Evolutionary conservation across 1,284 basidiomycete species (phyloP).

Genomic region (Ustilago nuda): DNA sequence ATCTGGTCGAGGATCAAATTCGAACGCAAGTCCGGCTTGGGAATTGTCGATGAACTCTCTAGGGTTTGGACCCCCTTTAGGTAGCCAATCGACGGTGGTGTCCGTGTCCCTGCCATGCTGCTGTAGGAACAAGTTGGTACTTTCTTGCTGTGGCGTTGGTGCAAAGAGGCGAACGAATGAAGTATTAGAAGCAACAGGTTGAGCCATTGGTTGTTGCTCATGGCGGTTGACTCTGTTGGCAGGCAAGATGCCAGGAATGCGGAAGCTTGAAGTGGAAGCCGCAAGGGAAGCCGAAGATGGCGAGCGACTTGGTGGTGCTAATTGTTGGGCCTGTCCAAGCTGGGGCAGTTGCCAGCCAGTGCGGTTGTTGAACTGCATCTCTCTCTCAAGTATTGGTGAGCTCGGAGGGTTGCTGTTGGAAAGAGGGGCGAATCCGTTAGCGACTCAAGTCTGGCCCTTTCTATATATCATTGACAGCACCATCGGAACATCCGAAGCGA

Average conservation of each 20-base stretch:
- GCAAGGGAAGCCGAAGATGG: slow-evolving; percentile 18
- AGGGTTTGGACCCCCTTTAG: slow-evolving; percentile 17
- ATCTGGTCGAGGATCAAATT: not conserved
- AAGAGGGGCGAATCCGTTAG: not conserved
- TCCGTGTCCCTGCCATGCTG: not conserved
- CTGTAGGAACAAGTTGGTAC: not conserved
- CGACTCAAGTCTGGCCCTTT: not conserved
- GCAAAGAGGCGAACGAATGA: slow-evolving; percentile 28
- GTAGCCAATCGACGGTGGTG: slow-evolving; percentile 10
- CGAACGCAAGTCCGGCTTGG: not conserved
- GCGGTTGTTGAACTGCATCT: slow-evolving; percentile 11
- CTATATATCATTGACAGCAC: slow-evolving; percentile 16
- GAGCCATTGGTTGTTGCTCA: not conserved
- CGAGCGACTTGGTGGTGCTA: slow-evolving; percentile 3
- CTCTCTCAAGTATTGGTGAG: not conserved
- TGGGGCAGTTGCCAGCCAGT: not conserved
- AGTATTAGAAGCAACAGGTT: not conserved
- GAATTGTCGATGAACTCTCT: slow-evolving; percentile 20
- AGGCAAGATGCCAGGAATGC: slow-evolving; percentile 33
- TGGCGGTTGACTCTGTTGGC: not conserved
- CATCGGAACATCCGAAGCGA: slow-evolving; percentile 22
- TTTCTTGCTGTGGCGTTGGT: slow-evolving; percentile 23
- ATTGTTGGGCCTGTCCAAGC: not conserved
- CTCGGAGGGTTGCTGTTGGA: not conserved
- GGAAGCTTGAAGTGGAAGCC: slow-evolving; percentile 37